Evolutionary conservation across 345 rosid genomes (phyloP).

Genomic region (Populus davidiana): DNA sequence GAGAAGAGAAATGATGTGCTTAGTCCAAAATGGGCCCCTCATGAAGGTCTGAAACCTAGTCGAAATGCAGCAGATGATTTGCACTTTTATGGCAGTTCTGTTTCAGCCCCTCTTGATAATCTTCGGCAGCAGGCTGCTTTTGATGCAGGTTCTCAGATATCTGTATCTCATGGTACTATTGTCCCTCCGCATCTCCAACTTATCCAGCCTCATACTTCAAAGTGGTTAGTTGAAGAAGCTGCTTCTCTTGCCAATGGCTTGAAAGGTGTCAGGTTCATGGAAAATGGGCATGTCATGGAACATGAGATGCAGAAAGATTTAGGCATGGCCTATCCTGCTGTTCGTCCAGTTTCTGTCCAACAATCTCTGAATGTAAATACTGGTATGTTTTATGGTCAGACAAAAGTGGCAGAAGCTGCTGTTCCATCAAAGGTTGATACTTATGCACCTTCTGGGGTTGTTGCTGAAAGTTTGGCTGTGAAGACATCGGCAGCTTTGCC

Average conservation of each 20-base stretch:
- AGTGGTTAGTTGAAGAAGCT: constrained; percentile 57
- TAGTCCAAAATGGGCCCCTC: constrained; percentile 37
- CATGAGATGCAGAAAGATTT: constrained; percentile 51
- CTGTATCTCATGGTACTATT: constrained; percentile 44
- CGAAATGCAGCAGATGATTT: constrained; percentile 36
- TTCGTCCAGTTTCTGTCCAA: constrained; percentile 36
- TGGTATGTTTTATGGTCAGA: constrained; percentile 42
- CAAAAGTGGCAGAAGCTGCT: constrained; percentile 40
- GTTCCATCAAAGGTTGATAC: constrained; percentile 45
- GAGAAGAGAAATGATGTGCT: constrained; percentile 54
- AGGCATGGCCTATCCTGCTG: constrained; percentile 34
- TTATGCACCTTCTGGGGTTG: constrained; percentile 45
- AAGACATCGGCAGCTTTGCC: constrained; percentile 40
- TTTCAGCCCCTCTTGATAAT: constrained; percentile 43
- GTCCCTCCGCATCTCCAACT: constrained; percentile 44
- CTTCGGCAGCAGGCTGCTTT: constrained; percentile 35
- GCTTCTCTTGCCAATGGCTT: constrained; percentile 53
- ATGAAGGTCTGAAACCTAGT: constrained; percentile 46
- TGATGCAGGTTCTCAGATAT: constrained; percentile 34
- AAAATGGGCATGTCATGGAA: constrained; percentile 52
- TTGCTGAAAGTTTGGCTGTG: constrained; percentile 40
- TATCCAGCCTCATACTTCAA: constrained; percentile 42
- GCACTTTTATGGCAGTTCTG: constrained; percentile 36
- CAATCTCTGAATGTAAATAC: constrained; percentile 40
- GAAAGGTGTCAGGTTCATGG: constrained; percentile 47